A percentile compares a stretch with the other conserved stretches of the same genome.
Conservation (phyloP, 2,329 filamentous ascomycete genomes). For the Ascochyta pisi region DNA sequence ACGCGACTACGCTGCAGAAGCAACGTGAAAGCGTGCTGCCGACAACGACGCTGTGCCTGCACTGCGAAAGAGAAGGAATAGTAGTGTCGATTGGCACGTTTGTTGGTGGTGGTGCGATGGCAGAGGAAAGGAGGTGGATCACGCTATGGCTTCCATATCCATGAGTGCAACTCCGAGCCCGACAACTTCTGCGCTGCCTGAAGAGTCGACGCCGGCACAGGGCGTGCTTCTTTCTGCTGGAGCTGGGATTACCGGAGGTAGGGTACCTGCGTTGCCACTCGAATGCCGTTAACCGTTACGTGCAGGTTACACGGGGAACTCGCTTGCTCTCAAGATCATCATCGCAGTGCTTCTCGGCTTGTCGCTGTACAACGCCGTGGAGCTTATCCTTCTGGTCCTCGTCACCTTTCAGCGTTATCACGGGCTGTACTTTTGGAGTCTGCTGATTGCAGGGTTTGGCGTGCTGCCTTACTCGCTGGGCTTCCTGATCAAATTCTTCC, state of each 20-base stretch:
- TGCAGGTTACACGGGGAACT: constrained; percentile 42
- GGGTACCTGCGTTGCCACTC: background rate
- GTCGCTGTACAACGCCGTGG: constrained; percentile 51
- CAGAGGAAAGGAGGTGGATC: constrained; percentile 14
- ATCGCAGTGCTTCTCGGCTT: constrained; percentile 48
- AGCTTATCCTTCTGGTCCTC: constrained; percentile 56
- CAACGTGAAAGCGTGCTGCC: background rate
- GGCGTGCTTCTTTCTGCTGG: constrained; percentile 37
- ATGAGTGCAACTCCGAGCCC: constrained; percentile 19
- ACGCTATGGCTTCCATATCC: constrained; percentile 25
- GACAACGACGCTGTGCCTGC: background rate
- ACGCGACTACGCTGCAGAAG: constrained; percentile 1
- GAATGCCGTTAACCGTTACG: background rate
- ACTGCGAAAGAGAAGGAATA: background rate
- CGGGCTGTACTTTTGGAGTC: constrained; percentile 59
- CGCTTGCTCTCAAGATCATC: constrained; percentile 38
- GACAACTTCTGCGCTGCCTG: constrained; percentile 17
- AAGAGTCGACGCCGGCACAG: constrained; percentile 35
- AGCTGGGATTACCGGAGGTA: constrained; percentile 44
- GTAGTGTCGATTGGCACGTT: no score
- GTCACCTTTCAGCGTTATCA: constrained; percentile 56
- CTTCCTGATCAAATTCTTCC: constrained; percentile 55
- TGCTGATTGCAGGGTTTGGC: constrained; percentile 53
- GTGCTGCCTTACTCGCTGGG: constrained; percentile 57
- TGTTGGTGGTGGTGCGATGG: constrained; percentile 9